Conservation (phyloP, 116 monocot species). For the Papilionanthe hybrid region DNA sequence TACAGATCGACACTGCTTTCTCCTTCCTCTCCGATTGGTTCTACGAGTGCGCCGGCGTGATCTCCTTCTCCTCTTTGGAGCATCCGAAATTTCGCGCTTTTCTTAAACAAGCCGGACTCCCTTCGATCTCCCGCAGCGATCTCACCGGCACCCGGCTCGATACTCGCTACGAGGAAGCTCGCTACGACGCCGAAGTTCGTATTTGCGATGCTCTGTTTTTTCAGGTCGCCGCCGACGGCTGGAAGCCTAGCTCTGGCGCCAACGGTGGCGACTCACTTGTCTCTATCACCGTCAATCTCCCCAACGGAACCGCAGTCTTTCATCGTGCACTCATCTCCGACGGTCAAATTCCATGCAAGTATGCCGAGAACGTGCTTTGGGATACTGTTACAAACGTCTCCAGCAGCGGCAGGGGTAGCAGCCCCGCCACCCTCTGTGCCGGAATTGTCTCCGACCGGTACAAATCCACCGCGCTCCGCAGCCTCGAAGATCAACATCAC, state of each 20-base stretch:
- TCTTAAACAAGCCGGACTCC: slow-evolving; percentile 70
- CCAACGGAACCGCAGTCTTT: slow-evolving; percentile 84
- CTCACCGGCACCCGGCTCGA: slow-evolving; percentile 68
- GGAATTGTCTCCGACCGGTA: slow-evolving; percentile 80
- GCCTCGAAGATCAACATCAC: slow-evolving; percentile 60
- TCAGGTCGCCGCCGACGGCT: slow-evolving; percentile 74
- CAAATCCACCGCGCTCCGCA: slow-evolving; percentile 60
- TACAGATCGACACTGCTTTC: slow-evolving; percentile 57
- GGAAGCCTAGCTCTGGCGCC: slow-evolving; percentile 15
- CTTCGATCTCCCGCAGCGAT: slow-evolving; percentile 40
- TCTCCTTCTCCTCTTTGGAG: slow-evolving; percentile 60
- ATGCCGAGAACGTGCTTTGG: slow-evolving; percentile 67
- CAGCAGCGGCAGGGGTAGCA: background rate
- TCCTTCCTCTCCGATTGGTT: slow-evolving; percentile 79
- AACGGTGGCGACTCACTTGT: slow-evolving; percentile 29
- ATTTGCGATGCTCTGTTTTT: slow-evolving; percentile 80
- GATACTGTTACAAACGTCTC: slow-evolving; percentile 35
- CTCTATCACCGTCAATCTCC: slow-evolving; percentile 66
- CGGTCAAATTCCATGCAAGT: slow-evolving; percentile 38
- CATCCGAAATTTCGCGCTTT: slow-evolving; percentile 83
- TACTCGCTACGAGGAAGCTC: slow-evolving; percentile 47
- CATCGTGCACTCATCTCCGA: slow-evolving; percentile 37
- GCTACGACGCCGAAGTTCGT: slow-evolving; percentile 51
- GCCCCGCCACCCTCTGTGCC: slow-evolving; percentile 37
- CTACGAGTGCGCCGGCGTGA: slow-evolving; percentile 57